Evolutionary conservation across 176 grass and related monocot genomes (phyloP).

Genomic region (Calamus simplicifolius): DNA sequence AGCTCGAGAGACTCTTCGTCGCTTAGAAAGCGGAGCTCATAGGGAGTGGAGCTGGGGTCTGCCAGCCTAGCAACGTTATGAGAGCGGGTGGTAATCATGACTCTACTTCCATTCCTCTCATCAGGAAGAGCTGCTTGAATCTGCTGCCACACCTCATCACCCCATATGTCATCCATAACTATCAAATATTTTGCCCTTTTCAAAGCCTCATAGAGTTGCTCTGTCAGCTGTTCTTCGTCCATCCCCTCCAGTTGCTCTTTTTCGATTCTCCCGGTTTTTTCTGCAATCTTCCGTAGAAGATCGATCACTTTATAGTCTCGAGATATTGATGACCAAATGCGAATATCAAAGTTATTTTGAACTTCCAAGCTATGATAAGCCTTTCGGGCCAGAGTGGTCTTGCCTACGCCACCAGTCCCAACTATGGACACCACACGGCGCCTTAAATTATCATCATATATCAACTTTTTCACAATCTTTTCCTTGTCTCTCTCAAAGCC

Average conservation of each 20-base stretch:
- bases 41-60: conserved; percentile 1
- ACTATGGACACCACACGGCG: conserved; percentile 19
- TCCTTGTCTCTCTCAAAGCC: conserved; percentile 19
- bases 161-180: conserved; percentile 30
- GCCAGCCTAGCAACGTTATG: conserved; percentile 5
- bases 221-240: background rate
- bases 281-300: conserved; percentile 7
- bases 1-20: conserved; percentile 6
- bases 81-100: conserved; percentile 21
- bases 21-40: conserved; percentile 5
- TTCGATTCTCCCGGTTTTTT: background rate
- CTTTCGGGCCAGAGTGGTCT: conserved; percentile 16
- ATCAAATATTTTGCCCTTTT: conserved; percentile 18
- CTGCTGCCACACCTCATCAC: background rate
- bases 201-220: background rate
- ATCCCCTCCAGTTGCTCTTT: background rate
- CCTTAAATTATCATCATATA: background rate
- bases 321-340: conserved; percentile 5
- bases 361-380: conserved; percentile 7
- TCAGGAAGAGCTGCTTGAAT: conserved; percentile 6
- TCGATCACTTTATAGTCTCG: conserved; percentile 1
- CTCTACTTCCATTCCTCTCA: conserved; percentile 13
- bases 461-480: background rate
- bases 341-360: conserved; percentile 1
- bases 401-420: conserved; percentile 25